These are phyloP conservation scores for Gracilaria vermiculophylla DNA, from an alignment of 23 red algal species.

Conservation along the genomic window DNA sequence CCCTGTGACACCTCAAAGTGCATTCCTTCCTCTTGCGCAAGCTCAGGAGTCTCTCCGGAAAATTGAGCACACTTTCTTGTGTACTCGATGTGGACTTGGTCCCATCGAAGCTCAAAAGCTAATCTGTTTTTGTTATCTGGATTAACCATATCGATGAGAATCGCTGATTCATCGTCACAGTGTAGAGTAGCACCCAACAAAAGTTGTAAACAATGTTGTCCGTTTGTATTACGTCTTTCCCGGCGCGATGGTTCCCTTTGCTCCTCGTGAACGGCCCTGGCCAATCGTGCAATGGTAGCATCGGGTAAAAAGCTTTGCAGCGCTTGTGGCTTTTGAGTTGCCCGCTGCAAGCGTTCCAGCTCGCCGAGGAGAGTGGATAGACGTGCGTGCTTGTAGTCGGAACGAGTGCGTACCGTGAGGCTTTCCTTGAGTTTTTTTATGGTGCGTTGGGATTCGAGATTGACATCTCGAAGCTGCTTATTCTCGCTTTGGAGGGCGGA, in stretches of 20 bases:
- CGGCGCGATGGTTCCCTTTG: not conserved
- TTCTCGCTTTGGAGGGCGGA: not conserved
- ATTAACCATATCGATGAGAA: not conserved
- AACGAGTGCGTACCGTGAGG: not conserved
- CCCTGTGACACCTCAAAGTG: conserved; percentile 11
- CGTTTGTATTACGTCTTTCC: not conserved
- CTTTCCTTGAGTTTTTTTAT: not conserved
- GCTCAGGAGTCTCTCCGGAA: not conserved
- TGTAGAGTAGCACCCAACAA: conserved; percentile 15
- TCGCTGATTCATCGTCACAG: not conserved
- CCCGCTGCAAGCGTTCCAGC: not conserved
- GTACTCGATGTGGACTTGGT: not conserved
- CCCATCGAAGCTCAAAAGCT: conserved; percentile 17
- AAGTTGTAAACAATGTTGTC: not conserved
- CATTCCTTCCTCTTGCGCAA: conserved; percentile 6
- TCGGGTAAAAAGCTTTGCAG: not conserved
- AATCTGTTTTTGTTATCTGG: not conserved
- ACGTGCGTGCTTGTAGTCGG: conserved; percentile 17
- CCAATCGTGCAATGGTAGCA: not conserved
- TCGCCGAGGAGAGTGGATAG: not conserved
- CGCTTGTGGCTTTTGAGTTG: not conserved
- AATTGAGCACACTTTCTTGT: conserved; percentile 1
- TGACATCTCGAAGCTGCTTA: not conserved
- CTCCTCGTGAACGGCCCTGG: conserved; percentile 9
- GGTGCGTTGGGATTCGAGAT: conserved; percentile 21